phyloP scores from a whole-genome alignment of 192 early-diverging fungal genomes.

The Gigaspora rosea region DNA sequence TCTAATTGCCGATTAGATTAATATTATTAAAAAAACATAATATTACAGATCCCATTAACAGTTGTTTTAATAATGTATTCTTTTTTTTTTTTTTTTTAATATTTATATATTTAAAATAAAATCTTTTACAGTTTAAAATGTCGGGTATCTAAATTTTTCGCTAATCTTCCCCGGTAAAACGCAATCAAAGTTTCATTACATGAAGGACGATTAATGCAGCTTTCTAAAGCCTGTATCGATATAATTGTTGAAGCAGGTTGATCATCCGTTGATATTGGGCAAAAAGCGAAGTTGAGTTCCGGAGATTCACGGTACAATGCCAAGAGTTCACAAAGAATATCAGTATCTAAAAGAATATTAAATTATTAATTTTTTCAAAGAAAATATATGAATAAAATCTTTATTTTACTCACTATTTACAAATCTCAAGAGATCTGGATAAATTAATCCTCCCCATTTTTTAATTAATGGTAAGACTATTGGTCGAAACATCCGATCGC shows the following conservation, averaged over 20 bases:
- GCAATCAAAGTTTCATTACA: background rate
- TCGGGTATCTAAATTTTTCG: too few species aligned
- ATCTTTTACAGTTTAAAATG: too few species aligned
- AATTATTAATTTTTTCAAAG: background rate
- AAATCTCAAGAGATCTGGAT: constrained; percentile 1
- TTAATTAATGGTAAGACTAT: constrained; percentile 8
- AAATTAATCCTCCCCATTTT: constrained; percentile 12
- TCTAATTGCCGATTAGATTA: too few species aligned
- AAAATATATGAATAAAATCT: background rate
- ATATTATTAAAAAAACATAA: too few species aligned
- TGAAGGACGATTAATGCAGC: background rate
- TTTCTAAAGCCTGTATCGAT: constrained; percentile 10
- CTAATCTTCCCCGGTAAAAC: background rate
- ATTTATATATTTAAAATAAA: too few species aligned
- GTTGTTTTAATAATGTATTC: too few species aligned
- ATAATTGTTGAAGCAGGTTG: background rate
- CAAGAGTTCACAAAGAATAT: constrained; percentile 1
- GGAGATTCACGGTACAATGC: background rate
- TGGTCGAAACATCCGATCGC: constrained; percentile 7
- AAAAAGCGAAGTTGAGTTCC: background rate
- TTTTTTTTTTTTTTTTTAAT: too few species aligned
- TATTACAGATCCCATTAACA: too few species aligned
- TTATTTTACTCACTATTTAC: constrained; percentile 22
- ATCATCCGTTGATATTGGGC: background rate
- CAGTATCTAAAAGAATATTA: background rate